Conservation (phyloP, 805 yeast species). For the Yarrowia bubula region DNA sequence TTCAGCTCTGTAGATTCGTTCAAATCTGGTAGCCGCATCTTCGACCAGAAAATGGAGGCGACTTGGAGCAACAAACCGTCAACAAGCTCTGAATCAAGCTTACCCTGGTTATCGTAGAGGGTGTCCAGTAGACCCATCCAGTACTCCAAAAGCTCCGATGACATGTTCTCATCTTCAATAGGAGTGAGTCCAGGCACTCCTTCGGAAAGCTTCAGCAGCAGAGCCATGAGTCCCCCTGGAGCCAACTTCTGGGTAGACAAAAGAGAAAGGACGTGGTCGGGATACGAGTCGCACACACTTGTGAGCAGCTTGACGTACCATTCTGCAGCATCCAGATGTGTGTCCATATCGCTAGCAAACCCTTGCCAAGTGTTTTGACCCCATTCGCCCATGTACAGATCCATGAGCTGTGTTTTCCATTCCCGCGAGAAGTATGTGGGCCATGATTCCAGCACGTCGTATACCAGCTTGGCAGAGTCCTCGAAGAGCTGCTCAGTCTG, state of each 20-base stretch:
- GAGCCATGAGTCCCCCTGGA: conserved; percentile 10
- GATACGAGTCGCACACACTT: conserved; percentile 7
- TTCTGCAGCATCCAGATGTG: conserved; percentile 14
- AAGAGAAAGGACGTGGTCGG: neutral
- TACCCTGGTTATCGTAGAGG: conserved; percentile 10
- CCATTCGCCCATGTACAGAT: conserved; percentile 9
- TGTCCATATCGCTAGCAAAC: neutral
- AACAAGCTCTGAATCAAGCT: conserved; percentile 9
- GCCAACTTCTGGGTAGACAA: neutral
- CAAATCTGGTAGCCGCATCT: neutral
- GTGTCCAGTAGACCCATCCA: conserved; percentile 41
- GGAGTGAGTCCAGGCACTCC: conserved; percentile 31
- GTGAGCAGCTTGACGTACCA: conserved; percentile 14
- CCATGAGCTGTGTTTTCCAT: conserved; percentile 9
- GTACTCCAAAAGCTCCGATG: conserved; percentile 38
- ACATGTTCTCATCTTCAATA: conserved; percentile 36
- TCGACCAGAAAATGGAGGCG: conserved; percentile 18
- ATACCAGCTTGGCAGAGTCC: conserved; percentile 10
- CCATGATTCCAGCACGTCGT: conserved; percentile 20
- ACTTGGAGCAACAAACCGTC: neutral
- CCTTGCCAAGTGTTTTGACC: conserved; percentile 7
- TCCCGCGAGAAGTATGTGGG: conserved; percentile 1
- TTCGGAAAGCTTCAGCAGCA: conserved; percentile 22
- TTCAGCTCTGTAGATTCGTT: conserved; percentile 49
- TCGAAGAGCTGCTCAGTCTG: conserved; percentile 18